These are phyloP conservation scores for Pleurotus citrinopileatus DNA, from an alignment of 768 basidiomycete genomes.

Conservation along the genomic window DNA sequence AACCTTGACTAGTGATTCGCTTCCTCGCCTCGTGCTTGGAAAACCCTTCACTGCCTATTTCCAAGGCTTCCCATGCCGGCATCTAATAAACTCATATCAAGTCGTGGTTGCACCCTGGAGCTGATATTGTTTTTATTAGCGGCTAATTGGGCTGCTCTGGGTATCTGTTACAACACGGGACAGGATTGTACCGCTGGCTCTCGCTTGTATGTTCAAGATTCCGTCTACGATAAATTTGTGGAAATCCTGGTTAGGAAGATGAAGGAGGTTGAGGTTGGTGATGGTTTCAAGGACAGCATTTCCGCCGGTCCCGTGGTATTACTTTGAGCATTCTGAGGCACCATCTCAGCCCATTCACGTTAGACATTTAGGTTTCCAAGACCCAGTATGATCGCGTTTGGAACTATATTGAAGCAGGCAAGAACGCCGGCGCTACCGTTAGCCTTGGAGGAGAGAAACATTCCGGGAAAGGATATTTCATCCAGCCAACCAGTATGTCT, in stretches of 20 bases:
- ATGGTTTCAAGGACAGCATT: conserved; percentile 73
- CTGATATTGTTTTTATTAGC: conserved; percentile 36
- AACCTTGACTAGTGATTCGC: too few species aligned
- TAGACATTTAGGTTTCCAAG: conserved; percentile 78
- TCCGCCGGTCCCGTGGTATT: conserved; percentile 84
- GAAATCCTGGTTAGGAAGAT: conserved; percentile 61
- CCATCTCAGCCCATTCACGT: conserved; percentile 3
- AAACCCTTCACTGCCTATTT: too few species aligned
- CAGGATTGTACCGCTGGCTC: conserved; percentile 95
- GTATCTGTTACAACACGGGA: conserved; percentile 87
- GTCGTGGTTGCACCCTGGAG: too few species aligned
- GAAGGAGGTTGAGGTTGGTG: conserved; percentile 68
- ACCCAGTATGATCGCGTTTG: conserved; percentile 83
- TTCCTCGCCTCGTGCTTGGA: too few species aligned
- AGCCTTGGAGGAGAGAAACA: conserved; percentile 81
- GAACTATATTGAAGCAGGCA: conserved; percentile 85
- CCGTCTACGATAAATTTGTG: conserved; percentile 84
- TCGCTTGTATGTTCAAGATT: conserved; percentile 84
- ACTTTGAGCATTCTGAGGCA: not conserved
- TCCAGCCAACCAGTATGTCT: conserved; percentile 82
- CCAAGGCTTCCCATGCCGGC: too few species aligned
- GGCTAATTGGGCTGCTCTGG: conserved; percentile 82
- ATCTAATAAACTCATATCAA: too few species aligned
- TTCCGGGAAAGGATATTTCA: conserved; percentile 76
- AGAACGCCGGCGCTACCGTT: conserved; percentile 76